Percentiles rank a stretch among this genome's conserved stretches.
These are phyloP conservation scores for Gonium pectorale DNA, from an alignment of 139 green algal species.

Conservation along the genomic window DNA sequence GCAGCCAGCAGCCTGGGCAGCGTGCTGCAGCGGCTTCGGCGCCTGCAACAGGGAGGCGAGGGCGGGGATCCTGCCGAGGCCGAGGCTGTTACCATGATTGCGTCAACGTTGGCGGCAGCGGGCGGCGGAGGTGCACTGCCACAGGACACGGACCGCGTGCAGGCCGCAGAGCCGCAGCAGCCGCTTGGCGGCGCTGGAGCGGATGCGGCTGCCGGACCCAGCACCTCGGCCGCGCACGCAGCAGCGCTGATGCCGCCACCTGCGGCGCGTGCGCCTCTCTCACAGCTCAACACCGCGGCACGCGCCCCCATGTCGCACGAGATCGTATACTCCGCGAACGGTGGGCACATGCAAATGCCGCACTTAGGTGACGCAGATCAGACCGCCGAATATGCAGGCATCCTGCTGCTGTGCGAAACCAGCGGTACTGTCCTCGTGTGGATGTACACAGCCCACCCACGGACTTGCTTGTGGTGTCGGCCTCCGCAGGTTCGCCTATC, in stretches of 20 bases:
- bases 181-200: neutral
- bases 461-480: neutral
- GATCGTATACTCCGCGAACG: constrained; percentile 31
- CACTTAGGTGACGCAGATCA: no score
- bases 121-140: neutral
- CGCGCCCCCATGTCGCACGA: neutral
- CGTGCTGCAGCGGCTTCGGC: neutral
- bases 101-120: neutral
- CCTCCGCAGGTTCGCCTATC: constrained; percentile 31
- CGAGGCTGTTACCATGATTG: neutral
- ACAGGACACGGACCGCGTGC: neutral
- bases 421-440: no score
- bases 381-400: no score
- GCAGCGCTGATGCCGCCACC: constrained; percentile 14
- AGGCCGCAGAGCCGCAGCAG: neutral
- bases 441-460: no score
- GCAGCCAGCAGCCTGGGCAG: neutral
- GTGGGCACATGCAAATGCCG: constrained; percentile 5
- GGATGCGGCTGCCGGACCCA: neutral
- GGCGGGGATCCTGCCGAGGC: no score
- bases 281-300: neutral
- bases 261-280: neutral
- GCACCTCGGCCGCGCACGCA: neutral
- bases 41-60: neutral
- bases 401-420: no score